Conservation (phyloP, 2,329 filamentous ascomycete species). For the Xenoacremonium recifei region DNA sequence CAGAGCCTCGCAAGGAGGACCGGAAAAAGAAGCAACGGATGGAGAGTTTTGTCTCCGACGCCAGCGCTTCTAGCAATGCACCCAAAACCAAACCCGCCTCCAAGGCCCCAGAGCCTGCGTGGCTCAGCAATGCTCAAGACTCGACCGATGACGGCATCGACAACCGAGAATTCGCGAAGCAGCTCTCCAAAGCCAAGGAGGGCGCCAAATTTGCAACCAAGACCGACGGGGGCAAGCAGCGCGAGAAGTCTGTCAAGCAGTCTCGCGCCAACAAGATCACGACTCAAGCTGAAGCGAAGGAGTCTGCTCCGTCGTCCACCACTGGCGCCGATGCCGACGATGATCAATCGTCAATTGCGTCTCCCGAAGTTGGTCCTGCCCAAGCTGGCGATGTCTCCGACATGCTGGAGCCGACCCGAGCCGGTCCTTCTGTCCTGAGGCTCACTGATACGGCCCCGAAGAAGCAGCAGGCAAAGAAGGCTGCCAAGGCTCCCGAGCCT, state of each 20-base stretch:
- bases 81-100: conserved; percentile 38
- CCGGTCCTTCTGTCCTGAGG: conserved; percentile 73
- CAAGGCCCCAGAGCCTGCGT: conserved; percentile 27
- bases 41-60: conserved; percentile 38
- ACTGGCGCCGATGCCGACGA: conserved; percentile 77
- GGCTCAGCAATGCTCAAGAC: conserved; percentile 28
- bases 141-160: conserved; percentile 61
- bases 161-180: conserved; percentile 74
- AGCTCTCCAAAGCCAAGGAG: conserved; percentile 68
- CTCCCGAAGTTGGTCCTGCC: conserved; percentile 58
- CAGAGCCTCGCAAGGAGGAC: conserved; percentile 39
- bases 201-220: conserved; percentile 60
- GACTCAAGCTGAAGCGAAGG: conserved; percentile 40
- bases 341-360: conserved; percentile 69
- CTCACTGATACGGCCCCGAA: conserved; percentile 66
- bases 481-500: conserved; percentile 61
- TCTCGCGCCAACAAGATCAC: conserved; percentile 56
- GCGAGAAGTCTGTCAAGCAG: conserved; percentile 69
- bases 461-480: conserved; percentile 59
- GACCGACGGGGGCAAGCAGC: conserved; percentile 59
- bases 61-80: conserved; percentile 31
- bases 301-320: conserved; percentile 58
- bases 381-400: conserved; percentile 74
- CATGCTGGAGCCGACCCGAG: conserved; percentile 76
- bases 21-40: conserved; percentile 47